Evolutionary conservation across 129 eudicot genomes (phyloP), one percentile per base, ranked within the genome.

Genomic region (Glebionis coronaria): DNA sequence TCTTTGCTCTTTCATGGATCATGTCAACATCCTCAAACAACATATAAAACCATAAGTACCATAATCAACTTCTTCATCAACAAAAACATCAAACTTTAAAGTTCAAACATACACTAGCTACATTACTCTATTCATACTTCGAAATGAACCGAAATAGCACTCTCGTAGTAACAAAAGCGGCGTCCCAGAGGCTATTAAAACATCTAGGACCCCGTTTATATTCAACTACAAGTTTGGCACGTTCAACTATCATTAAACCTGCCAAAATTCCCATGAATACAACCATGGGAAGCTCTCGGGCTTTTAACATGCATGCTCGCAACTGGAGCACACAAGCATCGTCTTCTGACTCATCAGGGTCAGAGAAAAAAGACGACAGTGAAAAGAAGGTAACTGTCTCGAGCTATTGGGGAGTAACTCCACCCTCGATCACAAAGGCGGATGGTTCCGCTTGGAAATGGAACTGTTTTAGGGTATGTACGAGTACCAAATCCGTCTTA

Each of bases 371-470:
- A 49, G 51, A 80, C 7, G 56, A 50, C 9, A 40, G 1, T 4
- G 61, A 75, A 3, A 54, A 31, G 8, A 72, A 67, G 56, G 5
- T 31, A 31, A 77, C 72, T 0, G 12, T 84, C 21, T 55, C 74
- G 27, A 84, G 90, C 69, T 84, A 84, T 40, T 81, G 90, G 90
- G 90, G 86, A n/a, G 78, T 81, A n/a, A 45, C 80, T 3, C 84
- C 86, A 28, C 78, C 82, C 3, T 53, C 61, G 13, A 5, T 72
- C 12, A 84, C 83, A 10, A 84, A 76, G 68, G 70, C 74, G 11
- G 90, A 84, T 16, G 90, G 90, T 20, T 78, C 86, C 1, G 78
- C 83, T 44, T 84, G 90, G 90, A 73, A 67, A 25, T 84, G 90
- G 90, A 84, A 84, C 67, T 84, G 82, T 61, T 84, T 84, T 55